phyloP scores from a whole-genome alignment of 2,329 filamentous ascomycete species.

The Ophiocordyceps polyrhachis-furcata region DNA sequence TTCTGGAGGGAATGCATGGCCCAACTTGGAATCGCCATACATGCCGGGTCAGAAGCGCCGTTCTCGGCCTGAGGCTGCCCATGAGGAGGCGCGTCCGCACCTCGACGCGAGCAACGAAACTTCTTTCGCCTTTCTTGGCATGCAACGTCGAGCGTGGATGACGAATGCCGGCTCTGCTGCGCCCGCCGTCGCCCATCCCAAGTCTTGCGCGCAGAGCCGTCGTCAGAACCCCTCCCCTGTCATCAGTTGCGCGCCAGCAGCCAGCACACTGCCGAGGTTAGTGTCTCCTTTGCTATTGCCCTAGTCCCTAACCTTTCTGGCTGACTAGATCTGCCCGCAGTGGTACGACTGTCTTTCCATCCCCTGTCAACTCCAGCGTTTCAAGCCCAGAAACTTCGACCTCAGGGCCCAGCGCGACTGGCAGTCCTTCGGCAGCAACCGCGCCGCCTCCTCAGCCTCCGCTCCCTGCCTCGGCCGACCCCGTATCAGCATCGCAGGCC shows the following conservation, averaged over 20 bases:
- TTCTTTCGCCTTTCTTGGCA: slow-evolving; percentile 19
- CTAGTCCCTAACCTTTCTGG: neutral
- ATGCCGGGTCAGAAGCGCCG: slow-evolving; percentile 4
- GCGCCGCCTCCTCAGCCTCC: neutral
- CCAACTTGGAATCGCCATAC: neutral
- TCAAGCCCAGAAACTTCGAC: slow-evolving; percentile 21
- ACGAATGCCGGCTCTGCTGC: neutral
- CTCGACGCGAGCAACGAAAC: slow-evolving; percentile 21
- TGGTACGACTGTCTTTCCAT: slow-evolving; percentile 28
- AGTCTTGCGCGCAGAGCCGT: neutral
- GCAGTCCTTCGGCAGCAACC: too few species aligned
- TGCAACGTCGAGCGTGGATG: slow-evolving; percentile 14
- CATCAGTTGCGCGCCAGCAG: neutral
- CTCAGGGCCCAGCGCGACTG: neutral
- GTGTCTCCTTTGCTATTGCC: neutral
- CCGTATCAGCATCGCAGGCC: neutral
- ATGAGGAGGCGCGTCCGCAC: slow-evolving; percentile 9
- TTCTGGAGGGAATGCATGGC: neutral
- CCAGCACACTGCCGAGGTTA: neutral
- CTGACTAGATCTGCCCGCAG: slow-evolving; percentile 1
- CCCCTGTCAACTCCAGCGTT: slow-evolving; percentile 45
- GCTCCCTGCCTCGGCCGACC: neutral
- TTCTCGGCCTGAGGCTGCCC: slow-evolving; percentile 1
- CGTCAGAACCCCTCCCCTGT: neutral
- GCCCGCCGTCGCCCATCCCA: neutral